These are phyloP conservation scores for Calocera cornea DNA, from an alignment of 768 basidiomycete genomes.

Conservation along the genomic window DNA sequence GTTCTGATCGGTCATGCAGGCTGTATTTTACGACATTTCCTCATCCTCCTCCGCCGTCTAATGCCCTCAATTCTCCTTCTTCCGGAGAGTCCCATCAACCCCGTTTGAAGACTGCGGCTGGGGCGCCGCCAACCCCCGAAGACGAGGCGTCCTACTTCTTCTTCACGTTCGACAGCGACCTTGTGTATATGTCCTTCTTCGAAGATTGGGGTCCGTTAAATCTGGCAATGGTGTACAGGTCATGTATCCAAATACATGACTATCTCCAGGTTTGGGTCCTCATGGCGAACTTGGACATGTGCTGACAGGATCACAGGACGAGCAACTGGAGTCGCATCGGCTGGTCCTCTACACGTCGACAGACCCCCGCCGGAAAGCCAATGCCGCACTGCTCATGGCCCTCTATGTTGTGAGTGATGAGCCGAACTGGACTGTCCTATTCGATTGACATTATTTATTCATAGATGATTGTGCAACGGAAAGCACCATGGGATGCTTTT, in stretches of 20 bases:
- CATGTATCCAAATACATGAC: conserved; percentile 82
- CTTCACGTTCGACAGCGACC: conserved; percentile 85
- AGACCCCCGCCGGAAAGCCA: conserved; percentile 78
- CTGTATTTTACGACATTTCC: conserved; percentile 85
- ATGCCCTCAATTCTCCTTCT: conserved; percentile 44
- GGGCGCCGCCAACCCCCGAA: conserved; percentile 48
- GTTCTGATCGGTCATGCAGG: conserved; percentile 26
- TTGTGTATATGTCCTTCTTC: conserved; percentile 86
- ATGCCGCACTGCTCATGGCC: conserved; percentile 87
- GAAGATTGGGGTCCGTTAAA: conserved; percentile 91
- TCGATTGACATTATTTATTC: not conserved
- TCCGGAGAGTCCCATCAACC: conserved; percentile 36
- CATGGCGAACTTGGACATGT: conserved; percentile 2
- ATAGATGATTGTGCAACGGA: conserved; percentile 84
- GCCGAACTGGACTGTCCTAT: not conserved
- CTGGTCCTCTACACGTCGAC: conserved; percentile 79
- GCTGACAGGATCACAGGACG: conserved; percentile 40
- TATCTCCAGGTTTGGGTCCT: conserved; percentile 49
- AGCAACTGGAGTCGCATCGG: conserved; percentile 53
- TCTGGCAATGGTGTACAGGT: conserved; percentile 85
- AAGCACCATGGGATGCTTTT: conserved; percentile 88
- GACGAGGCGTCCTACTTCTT: conserved; percentile 71
- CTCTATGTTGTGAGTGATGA: conserved; percentile 65
- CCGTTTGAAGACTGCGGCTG: conserved; percentile 50
- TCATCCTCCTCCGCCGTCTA: conserved; percentile 53